Evolutionary conservation across 1,284 basidiomycete species (phyloP).

Genomic region (Amylostereum areolatum): DNA sequence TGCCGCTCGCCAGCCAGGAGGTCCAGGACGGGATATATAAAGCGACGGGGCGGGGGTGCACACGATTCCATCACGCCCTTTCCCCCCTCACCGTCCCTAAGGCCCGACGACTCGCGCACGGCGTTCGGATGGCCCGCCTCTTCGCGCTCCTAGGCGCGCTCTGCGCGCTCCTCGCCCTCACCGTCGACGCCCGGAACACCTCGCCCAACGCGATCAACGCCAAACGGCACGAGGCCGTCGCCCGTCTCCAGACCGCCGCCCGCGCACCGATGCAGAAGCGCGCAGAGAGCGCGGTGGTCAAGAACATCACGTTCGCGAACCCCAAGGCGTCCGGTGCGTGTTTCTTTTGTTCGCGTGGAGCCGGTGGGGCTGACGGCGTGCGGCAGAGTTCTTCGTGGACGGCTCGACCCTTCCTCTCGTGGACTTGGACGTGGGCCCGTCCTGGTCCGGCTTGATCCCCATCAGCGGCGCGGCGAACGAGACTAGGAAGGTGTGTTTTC

Average conservation of each 20-base stretch:
- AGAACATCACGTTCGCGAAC: constrained; percentile 70
- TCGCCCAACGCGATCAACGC: not conserved
- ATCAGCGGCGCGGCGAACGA: constrained; percentile 57
- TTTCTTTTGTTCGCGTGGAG: not conserved
- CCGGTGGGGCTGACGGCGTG: not conserved
- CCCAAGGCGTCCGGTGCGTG: constrained; percentile 55
- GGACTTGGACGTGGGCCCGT: constrained; percentile 68
- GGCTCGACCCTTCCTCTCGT: constrained; percentile 62
- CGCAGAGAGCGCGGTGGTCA: constrained; percentile 17
- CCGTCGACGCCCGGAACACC: constrained; percentile 2
- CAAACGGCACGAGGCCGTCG: constrained; percentile 5
- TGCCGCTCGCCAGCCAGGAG: too few relatives aligned
- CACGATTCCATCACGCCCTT: too few relatives aligned
- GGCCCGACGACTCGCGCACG: too few relatives aligned
- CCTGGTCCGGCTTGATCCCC: constrained; percentile 69
- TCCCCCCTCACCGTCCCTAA: too few relatives aligned
- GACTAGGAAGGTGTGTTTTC: constrained; percentile 49
- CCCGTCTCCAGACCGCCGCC: constrained; percentile 1
- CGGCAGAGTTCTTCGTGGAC: constrained; percentile 65
- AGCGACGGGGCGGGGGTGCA: too few relatives aligned
- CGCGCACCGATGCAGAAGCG: not conserved
- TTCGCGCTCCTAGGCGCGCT: constrained; percentile 1
- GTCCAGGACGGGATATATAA: too few relatives aligned
- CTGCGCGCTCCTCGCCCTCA: not conserved
- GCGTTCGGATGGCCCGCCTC: constrained; percentile 1